Conservation (phyloP, 2,329 filamentous ascomycete species). For the Phyllosticta citriasiana region DNA sequence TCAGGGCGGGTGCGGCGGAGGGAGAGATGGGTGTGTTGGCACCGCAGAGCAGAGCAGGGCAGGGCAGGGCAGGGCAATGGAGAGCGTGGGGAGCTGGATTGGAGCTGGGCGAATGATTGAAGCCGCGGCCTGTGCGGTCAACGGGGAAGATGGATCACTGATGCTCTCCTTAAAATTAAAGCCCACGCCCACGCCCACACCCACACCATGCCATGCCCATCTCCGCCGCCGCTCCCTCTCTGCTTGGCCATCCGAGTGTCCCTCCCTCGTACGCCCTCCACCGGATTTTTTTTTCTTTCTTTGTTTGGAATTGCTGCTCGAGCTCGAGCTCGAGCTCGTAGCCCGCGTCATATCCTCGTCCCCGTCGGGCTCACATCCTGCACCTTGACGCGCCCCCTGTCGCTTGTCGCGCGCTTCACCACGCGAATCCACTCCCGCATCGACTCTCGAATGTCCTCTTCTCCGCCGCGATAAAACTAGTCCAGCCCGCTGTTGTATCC, state of each 20-base stretch:
- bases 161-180: constrained; percentile 9
- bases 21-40: not conserved
- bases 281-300: not conserved
- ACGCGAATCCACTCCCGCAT: not conserved
- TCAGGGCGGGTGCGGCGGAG: not conserved
- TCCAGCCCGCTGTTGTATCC: not conserved
- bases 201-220: not conserved
- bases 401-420: constrained; percentile 1
- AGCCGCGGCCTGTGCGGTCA: constrained; percentile 1
- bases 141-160: constrained; percentile 1
- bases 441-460: not conserved
- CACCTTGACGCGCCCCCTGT: constrained; percentile 6
- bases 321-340: not conserved
- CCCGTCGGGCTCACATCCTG: not conserved
- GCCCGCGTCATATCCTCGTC: not conserved
- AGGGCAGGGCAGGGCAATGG: not conserved
- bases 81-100: not conserved
- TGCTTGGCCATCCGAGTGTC: not conserved
- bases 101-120: not conserved
- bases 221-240: too few relatives aligned
- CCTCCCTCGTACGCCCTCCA: too few relatives aligned
- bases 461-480: not conserved
- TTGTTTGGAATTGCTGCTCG: not conserved
- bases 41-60: not conserved
- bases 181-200: not conserved